A percentile compares a stretch with the other conserved stretches of the same genome.
These are phyloP conservation scores for Aspergillus flavus DNA, from an alignment of 2,329 filamentous ascomycete genomes.

Conservation along the genomic window DNA sequence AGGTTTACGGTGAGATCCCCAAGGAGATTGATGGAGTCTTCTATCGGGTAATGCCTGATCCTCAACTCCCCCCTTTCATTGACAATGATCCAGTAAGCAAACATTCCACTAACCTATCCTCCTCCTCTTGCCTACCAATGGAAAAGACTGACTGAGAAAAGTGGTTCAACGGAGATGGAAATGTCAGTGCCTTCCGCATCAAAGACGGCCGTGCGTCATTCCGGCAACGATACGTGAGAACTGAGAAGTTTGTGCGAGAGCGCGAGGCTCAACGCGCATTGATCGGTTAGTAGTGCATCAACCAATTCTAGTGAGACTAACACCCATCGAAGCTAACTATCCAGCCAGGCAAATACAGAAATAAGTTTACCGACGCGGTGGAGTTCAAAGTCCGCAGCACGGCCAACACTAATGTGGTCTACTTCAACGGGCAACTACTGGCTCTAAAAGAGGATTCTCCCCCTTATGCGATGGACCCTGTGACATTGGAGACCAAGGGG, in stretches of 20 bases:
- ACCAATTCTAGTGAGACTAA: too few species aligned
- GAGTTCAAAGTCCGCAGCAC: constrained; percentile 38
- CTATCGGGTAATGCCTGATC: constrained; percentile 56
- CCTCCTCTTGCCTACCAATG: too few species aligned
- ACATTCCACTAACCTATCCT: too few species aligned
- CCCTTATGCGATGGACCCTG: constrained; percentile 52
- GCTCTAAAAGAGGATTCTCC: constrained; percentile 57
- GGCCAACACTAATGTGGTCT: constrained; percentile 63
- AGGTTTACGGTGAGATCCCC: constrained; percentile 48
- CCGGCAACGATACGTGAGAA: constrained; percentile 43
- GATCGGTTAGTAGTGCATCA: constrained; percentile 14
- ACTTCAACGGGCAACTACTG: constrained; percentile 54
- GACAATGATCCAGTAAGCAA: constrained; percentile 31
- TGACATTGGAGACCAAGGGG: constrained; percentile 55
- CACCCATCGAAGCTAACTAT: too few species aligned
- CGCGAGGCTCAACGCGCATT: constrained; percentile 39
- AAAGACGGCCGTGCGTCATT: constrained; percentile 37
- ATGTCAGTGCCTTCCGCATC: constrained; percentile 42
- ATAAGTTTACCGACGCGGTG: constrained; percentile 43
- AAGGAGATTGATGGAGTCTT: constrained; percentile 52
- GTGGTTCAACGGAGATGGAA: constrained; percentile 46
- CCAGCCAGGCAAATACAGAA: constrained; percentile 41
- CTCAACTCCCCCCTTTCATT: constrained; percentile 37
- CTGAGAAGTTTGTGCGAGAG: constrained; percentile 45
- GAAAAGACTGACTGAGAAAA: too few species aligned